A percentile compares a stretch with the other conserved stretches of the same genome.
phyloP scores from a whole-genome alignment of 2,329 filamentous ascomycete genomes.

The Aspergillus udagawae region DNA sequence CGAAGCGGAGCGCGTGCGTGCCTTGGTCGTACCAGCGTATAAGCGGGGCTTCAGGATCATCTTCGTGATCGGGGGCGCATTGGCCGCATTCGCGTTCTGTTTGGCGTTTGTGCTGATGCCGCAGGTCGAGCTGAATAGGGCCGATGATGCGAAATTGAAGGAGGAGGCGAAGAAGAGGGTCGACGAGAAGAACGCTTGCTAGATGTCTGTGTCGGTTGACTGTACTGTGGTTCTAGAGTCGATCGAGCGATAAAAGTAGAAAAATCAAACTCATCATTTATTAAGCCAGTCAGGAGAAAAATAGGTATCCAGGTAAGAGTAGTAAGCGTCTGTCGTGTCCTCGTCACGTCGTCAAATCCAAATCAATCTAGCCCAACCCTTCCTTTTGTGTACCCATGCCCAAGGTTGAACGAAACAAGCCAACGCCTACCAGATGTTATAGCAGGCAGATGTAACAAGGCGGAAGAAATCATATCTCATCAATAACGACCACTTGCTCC shows the following conservation, averaged over 20 bases:
- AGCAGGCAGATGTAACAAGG: too few relatives aligned
- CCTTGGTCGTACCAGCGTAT: slow-evolving; percentile 33
- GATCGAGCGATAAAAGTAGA: too few relatives aligned
- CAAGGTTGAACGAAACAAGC: neutral
- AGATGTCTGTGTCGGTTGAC: neutral
- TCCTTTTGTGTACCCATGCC: neutral
- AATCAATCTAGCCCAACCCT: neutral
- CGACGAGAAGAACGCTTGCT: slow-evolving; percentile 11
- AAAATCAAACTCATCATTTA: neutral
- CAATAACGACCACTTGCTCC: slow-evolving; percentile 37
- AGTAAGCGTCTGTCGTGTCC: neutral
- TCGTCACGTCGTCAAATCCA: neutral
- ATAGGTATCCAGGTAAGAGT: neutral
- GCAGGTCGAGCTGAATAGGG: slow-evolving; percentile 27
- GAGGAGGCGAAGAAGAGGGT: slow-evolving; percentile 23
- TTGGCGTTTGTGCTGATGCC: slow-evolving; percentile 36
- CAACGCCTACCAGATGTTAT: too few relatives aligned
- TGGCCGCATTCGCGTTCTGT: slow-evolving; percentile 34
- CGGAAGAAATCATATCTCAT: slow-evolving; percentile 19
- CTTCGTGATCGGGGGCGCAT: slow-evolving; percentile 35
- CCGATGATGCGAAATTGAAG: slow-evolving; percentile 28
- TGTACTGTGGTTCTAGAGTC: too few relatives aligned
- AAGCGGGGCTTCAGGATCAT: slow-evolving; percentile 37
- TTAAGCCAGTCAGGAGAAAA: neutral
- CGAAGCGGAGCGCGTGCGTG: slow-evolving; percentile 23